Evolutionary conservation across 2,329 filamentous ascomycete species (phyloP), one percentile per base, ranked within the genome.

Genomic region (Exophiala aquamarina): DNA sequence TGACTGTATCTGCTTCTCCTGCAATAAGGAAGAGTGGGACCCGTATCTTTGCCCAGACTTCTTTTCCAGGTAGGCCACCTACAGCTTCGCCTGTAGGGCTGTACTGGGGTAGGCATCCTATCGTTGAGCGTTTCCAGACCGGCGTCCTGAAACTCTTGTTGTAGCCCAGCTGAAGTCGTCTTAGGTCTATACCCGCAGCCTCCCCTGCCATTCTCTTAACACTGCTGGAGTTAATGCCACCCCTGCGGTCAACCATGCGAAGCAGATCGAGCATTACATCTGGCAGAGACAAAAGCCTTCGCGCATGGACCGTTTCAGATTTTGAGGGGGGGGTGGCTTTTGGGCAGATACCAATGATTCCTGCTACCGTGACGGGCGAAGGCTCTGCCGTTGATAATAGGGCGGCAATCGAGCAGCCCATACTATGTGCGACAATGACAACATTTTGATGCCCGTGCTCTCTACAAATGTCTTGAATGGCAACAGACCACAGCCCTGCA

Each of bases 141-240:
- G 85, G 77, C 0, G 90, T 93, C 55, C 78, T 82, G 54, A 89
- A 95, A 64, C 95, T 89, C 49, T 79, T 77, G 64, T 97, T 97
- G 69, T 66, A 75, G 29, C 66, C 63, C 26, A 70, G 60, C 56
- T 75, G 72, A 29, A 70, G 62, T 39, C 65, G 66, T 54, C 65
- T 67, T 2, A 70, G 70, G 49, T 71, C 66, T 7, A 60, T 52
- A 36, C 70, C 67, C 36, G 68, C 70, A 54, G 62, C 60, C 26
- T 60, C 59, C 15, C 71, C 71, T 2, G 73, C 84, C 63, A 95
- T 92, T 13, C 91, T 82, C 38, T 70, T 72, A 5, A 97, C 89
- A 57, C 89, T 95, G 2, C 77, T 71, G 62, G 91, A 96, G 34
- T 89, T 71, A 1, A 79, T 69, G 1, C 92, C 92, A 28, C 91